Conservation (phyloP, 352 stramenopile genomes). For the Pythium graminicola region DNA sequence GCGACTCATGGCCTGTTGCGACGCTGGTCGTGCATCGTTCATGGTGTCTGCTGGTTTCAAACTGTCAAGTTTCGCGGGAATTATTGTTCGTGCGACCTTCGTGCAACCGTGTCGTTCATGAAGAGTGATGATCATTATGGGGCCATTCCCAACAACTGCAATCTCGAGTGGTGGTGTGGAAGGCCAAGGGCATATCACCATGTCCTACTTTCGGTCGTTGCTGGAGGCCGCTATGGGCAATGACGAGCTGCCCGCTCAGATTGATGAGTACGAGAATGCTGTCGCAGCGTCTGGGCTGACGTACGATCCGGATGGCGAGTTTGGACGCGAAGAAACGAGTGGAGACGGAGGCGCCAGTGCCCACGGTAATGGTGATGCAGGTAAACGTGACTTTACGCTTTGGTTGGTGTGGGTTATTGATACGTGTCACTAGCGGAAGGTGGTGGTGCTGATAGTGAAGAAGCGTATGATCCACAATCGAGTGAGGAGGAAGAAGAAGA, state of each 20-base stretch:
- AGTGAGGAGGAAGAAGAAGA: slow-evolving; percentile 69
- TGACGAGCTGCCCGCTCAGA: slow-evolving; percentile 38
- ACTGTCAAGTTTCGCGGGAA: slow-evolving; percentile 1
- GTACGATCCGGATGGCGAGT: slow-evolving; percentile 25
- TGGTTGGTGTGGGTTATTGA: background rate
- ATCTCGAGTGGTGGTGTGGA: slow-evolving; percentile 1
- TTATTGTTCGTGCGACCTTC: slow-evolving; percentile 22
- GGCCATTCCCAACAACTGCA: slow-evolving; percentile 5
- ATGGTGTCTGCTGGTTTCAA: slow-evolving; percentile 6
- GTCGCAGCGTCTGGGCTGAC: slow-evolving; percentile 22
- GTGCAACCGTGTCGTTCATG: slow-evolving; percentile 8
- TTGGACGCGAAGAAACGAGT: slow-evolving; percentile 11
- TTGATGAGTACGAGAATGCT: slow-evolving; percentile 41
- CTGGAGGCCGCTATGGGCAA: slow-evolving; percentile 75
- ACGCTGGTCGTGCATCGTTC: slow-evolving; percentile 3
- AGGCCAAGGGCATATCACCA: slow-evolving; percentile 11
- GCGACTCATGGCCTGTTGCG: slow-evolving; percentile 38
- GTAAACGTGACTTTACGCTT: no score
- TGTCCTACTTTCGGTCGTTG: slow-evolving; percentile 81
- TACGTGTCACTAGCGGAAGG: slow-evolving; percentile 9
- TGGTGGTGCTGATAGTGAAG: slow-evolving; percentile 34
- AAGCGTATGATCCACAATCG: slow-evolving; percentile 51
- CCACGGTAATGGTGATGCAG: background rate
- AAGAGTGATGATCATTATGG: slow-evolving; percentile 16
- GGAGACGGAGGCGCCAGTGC: slow-evolving; percentile 18